Conservation (phyloP, 768 basidiomycete genomes). For the Pluteus cervinus region DNA sequence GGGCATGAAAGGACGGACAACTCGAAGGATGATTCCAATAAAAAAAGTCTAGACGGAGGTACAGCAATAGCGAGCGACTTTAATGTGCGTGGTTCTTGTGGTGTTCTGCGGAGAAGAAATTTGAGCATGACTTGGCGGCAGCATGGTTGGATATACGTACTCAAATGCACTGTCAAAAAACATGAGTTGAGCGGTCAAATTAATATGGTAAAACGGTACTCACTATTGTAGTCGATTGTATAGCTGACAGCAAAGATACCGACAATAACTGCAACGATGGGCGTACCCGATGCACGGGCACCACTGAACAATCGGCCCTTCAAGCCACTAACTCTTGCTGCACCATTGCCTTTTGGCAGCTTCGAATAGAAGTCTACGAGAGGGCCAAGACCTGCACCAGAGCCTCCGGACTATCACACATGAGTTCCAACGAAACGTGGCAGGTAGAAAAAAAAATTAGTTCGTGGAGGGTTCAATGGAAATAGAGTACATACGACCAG, state of each 20-base stretch:
- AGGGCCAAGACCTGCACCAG: slow-evolving; percentile 72
- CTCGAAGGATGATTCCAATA: no score
- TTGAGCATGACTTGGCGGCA: slow-evolving; percentile 14
- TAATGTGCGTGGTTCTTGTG: slow-evolving; percentile 90
- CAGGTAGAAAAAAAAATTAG: slow-evolving; percentile 10
- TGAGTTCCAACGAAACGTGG: not conserved
- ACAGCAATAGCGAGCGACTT: slow-evolving; percentile 3
- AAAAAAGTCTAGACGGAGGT: no score
- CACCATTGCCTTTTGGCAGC: slow-evolving; percentile 83
- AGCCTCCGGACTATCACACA: slow-evolving; percentile 67
- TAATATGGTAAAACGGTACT: slow-evolving; percentile 28
- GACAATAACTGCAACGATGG: slow-evolving; percentile 56
- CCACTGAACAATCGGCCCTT: slow-evolving; percentile 82
- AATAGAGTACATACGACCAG: slow-evolving; percentile 59
- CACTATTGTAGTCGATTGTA: slow-evolving; percentile 87
- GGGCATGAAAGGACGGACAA: no score
- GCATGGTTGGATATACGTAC: slow-evolving; percentile 37
- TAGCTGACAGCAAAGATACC: slow-evolving; percentile 75
- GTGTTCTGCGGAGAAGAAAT: slow-evolving; percentile 48
- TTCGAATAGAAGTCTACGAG: slow-evolving; percentile 97
- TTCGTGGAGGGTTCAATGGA: slow-evolving; percentile 1
- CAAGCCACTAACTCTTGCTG: slow-evolving; percentile 58
- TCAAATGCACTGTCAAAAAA: slow-evolving; percentile 65
- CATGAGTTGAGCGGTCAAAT: slow-evolving; percentile 4
- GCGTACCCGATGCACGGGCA: slow-evolving; percentile 75